phyloP scores from a whole-genome alignment of 2,329 filamentous ascomycete species.

The Alternaria ethzedia region DNA sequence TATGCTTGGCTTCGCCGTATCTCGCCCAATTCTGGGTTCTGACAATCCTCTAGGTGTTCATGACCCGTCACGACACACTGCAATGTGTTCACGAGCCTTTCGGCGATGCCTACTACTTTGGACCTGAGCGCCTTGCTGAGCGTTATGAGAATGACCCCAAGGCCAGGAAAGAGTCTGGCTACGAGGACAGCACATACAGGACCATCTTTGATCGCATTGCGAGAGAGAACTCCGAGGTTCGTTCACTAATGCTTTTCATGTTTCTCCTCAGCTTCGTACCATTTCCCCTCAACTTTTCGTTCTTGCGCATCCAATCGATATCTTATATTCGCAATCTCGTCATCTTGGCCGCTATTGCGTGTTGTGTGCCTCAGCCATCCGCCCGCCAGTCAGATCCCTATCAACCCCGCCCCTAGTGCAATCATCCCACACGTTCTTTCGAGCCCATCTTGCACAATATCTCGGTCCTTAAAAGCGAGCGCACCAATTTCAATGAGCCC shows the following conservation, averaged over 20 bases:
- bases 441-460: not conserved
- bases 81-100: constrained; percentile 94
- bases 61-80: constrained; percentile 85
- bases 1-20: constrained; percentile 52
- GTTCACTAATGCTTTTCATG: constrained; percentile 36
- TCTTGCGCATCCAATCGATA: not conserved
- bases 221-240: constrained; percentile 74
- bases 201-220: constrained; percentile 80
- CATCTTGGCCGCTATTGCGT: constrained; percentile 20
- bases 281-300: not conserved
- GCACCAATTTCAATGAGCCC: not conserved
- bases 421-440: not conserved
- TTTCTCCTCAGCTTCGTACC: not conserved
- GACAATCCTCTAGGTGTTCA: constrained; percentile 70
- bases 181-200: constrained; percentile 72
- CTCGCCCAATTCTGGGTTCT: constrained; percentile 2
- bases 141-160: constrained; percentile 76
- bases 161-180: constrained; percentile 64
- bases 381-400: not conserved
- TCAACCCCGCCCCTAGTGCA: not conserved
- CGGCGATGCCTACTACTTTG: constrained; percentile 95
- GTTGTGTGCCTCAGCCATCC: constrained; percentile 10
- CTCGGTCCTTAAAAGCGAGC: not conserved
- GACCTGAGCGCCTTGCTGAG: constrained; percentile 82
- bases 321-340: constrained; percentile 3